Evolutionary conservation across 805 yeast species (phyloP).

Genomic region (Yarrowia sp.): DNA sequence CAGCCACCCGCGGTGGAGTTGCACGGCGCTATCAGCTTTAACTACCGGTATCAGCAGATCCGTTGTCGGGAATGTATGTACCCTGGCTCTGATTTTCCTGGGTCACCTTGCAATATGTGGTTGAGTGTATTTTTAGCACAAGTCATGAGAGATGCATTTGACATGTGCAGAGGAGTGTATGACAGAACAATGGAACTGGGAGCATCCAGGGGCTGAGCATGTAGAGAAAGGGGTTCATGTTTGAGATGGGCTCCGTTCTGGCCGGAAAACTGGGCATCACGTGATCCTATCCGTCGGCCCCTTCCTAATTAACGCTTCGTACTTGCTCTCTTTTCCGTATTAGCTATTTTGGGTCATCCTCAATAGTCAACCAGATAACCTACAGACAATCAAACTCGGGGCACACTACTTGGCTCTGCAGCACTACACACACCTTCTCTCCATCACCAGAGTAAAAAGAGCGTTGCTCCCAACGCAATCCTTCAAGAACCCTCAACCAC

Average conservation of each 20-base stretch:
- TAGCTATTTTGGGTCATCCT: slow-evolving; percentile 19
- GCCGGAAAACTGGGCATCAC: background rate
- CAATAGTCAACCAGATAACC: slow-evolving; percentile 15
- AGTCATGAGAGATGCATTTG: slow-evolving; percentile 15
- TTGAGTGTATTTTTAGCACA: slow-evolving; percentile 17
- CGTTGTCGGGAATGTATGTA: background rate
- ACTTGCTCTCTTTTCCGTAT: slow-evolving; percentile 18
- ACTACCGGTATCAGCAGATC: slow-evolving; percentile 3
- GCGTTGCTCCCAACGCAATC: slow-evolving; percentile 14
- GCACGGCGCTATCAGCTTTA: slow-evolving; percentile 15
- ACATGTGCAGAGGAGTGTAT: slow-evolving; percentile 10
- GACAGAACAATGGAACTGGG: slow-evolving; percentile 2
- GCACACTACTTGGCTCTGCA: slow-evolving; percentile 23
- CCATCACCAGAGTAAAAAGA: slow-evolving; percentile 19
- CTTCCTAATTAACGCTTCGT: background rate
- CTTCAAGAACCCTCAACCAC: background rate
- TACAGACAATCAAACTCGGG: slow-evolving; percentile 23
- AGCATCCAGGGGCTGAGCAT: slow-evolving; percentile 14
- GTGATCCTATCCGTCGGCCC: background rate
- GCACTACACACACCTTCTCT: slow-evolving; percentile 9
- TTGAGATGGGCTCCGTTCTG: background rate
- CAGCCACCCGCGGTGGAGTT: background rate
- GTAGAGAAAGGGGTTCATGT: background rate
- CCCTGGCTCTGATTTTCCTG: background rate
- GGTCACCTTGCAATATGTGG: background rate